These are phyloP conservation scores for Clonostachys byssicola DNA, from an alignment of 2,329 filamentous ascomycete species.

Conservation along the genomic window DNA sequence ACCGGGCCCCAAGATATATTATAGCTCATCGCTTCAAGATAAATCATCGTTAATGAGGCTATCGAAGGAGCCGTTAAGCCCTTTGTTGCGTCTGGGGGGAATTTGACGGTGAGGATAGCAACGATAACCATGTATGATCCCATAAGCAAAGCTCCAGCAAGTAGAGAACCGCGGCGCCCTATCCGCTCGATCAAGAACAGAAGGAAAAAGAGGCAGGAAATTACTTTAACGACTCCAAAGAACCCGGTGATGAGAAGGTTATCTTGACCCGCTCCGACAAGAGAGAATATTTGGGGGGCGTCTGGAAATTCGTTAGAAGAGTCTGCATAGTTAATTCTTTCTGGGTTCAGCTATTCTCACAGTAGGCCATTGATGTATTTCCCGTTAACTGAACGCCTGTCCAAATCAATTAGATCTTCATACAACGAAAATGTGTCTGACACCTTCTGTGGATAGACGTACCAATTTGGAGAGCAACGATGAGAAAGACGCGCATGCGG, in stretches of 20 bases:
- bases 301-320: slow-evolving; percentile 13
- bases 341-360: slow-evolving; percentile 10
- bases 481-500: slow-evolving; percentile 39
- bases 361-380: slow-evolving; percentile 46
- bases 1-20: slow-evolving; percentile 45
- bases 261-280: slow-evolving; percentile 40
- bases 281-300: slow-evolving; percentile 44
- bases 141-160: slow-evolving; percentile 43
- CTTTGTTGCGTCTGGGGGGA: slow-evolving; percentile 25
- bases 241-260: slow-evolving; percentile 44
- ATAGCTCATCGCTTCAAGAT: slow-evolving; percentile 45
- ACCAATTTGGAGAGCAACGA: slow-evolving; percentile 43
- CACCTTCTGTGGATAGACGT: not conserved
- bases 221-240: slow-evolving; percentile 47
- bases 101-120: slow-evolving; percentile 35
- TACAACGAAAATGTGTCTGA: too few relatives aligned
- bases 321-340: too few relatives aligned
- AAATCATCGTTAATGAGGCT: slow-evolving; percentile 44
- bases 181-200: slow-evolving; percentile 44
- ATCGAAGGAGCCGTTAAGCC: slow-evolving; percentile 32
- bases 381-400: slow-evolving; percentile 38
- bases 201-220: slow-evolving; percentile 39
- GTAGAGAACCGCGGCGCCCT: slow-evolving; percentile 40
- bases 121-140: slow-evolving; percentile 48
- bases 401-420: too few relatives aligned